Evolutionary conservation across 1,139 yeast genomes (phyloP).

Genomic region (Zygoascus sp.): DNA sequence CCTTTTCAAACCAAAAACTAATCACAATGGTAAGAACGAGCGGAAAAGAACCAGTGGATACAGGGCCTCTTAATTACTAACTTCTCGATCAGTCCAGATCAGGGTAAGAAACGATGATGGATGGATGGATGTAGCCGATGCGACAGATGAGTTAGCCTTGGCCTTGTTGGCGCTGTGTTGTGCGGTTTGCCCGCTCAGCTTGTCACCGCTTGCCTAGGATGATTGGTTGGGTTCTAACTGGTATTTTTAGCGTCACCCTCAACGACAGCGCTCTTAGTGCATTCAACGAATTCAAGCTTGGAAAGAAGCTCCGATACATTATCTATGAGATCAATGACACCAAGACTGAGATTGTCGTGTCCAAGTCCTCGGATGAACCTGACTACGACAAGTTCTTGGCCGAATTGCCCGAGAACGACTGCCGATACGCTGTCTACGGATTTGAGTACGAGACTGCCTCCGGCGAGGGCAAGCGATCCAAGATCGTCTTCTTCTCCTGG

Average conservation of each 20-base stretch:
- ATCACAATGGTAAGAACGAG: neutral
- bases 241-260: conserved; percentile 58
- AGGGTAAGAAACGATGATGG: conserved; percentile 7
- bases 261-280: conserved; percentile 91
- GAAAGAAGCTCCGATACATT: conserved; percentile 82
- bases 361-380: conserved; percentile 65
- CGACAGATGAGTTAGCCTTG: neutral
- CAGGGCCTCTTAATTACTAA: conserved; percentile 1
- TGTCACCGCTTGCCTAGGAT: neutral
- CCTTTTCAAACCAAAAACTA: neutral
- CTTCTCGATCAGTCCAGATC: conserved; percentile 6
- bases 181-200: neutral
- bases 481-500: conserved; percentile 93
- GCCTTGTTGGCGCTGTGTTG: neutral
- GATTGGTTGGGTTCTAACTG: neutral
- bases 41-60: too few relatives aligned
- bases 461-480: conserved; percentile 92
- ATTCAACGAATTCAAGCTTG: conserved; percentile 92
- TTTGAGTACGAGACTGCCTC: conserved; percentile 87
- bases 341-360: conserved; percentile 89
- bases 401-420: conserved; percentile 90
- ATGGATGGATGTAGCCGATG: conserved; percentile 2
- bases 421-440: conserved; percentile 95
- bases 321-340: conserved; percentile 74
- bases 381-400: conserved; percentile 82